These are phyloP conservation scores for Coemansia sp. DNA, from an alignment of 192 early-diverging fungal species.

Conservation along the genomic window DNA sequence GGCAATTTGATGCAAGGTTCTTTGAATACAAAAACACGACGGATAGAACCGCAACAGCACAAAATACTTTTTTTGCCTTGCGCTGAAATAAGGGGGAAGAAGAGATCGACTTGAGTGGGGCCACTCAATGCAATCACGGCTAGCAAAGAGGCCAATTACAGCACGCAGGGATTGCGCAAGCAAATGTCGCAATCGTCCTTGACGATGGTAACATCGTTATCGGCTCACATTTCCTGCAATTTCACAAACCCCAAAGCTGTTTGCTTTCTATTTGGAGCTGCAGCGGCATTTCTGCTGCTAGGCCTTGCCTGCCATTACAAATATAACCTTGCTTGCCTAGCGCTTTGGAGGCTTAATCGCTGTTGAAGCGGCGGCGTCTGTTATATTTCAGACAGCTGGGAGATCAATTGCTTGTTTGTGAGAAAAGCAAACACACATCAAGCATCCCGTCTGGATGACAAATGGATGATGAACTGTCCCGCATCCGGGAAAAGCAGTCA, in stretches of 20 bases:
- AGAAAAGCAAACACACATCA: no score
- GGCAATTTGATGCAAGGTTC: no score
- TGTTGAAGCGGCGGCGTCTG: not conserved
- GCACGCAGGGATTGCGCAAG: constrained; percentile 32
- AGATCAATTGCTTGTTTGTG: no score
- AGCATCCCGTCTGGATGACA: constrained; percentile 1
- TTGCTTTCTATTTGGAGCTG: not conserved
- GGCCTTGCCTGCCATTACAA: constrained; percentile 5
- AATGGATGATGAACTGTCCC: not conserved
- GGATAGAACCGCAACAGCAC: no score
- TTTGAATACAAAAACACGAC: no score
- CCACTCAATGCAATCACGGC: no score
- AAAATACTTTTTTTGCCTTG: no score
- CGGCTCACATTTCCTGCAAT: not conserved
- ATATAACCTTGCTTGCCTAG: constrained; percentile 8
- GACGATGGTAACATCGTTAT: constrained; percentile 15
- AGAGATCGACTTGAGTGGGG: no score
- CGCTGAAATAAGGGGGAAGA: no score
- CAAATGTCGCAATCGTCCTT: constrained; percentile 39
- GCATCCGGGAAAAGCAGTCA: not conserved
- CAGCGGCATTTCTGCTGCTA: not conserved
- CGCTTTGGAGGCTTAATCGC: no score
- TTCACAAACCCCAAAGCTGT: not conserved
- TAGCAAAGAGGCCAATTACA: constrained; percentile 23
- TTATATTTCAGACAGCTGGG: no score